These are phyloP conservation scores for Trichoderma sp. DNA, from an alignment of 2,329 filamentous ascomycete genomes.

Conservation along the genomic window DNA sequence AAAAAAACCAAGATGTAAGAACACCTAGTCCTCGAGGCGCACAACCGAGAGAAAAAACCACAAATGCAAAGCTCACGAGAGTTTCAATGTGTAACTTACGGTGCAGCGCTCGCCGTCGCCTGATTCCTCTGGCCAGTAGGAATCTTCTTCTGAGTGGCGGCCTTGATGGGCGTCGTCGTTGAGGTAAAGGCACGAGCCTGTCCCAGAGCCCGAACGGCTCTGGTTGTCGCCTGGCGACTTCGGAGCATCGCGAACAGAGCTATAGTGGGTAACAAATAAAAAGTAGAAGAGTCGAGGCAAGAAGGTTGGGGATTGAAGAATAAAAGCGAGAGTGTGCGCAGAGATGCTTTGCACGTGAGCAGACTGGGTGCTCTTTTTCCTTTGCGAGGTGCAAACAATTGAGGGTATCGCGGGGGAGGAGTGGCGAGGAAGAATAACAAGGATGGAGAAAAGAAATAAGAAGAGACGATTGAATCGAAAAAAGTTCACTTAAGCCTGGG, in stretches of 20 bases:
- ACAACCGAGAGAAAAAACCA: not conserved
- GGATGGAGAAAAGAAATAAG: constrained; percentile 10
- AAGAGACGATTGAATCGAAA: not conserved
- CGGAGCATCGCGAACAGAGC: constrained; percentile 47
- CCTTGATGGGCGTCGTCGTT: constrained; percentile 37
- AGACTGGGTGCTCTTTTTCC: not conserved
- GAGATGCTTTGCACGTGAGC: not conserved
- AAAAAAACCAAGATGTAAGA: not conserved
- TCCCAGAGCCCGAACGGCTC: constrained; percentile 46
- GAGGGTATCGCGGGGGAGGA: constrained; percentile 16
- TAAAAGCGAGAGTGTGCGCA: not conserved
- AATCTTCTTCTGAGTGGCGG: constrained; percentile 41
- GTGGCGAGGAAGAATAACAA: constrained; percentile 1
- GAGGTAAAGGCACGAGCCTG: constrained; percentile 43
- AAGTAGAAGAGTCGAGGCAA: not conserved
- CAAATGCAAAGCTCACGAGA: not conserved
- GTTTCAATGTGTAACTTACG: not conserved
- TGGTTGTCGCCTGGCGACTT: constrained; percentile 44
- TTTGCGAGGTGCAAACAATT: not conserved
- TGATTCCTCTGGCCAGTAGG: constrained; percentile 46
- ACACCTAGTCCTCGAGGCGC: not conserved
- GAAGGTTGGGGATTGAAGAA: not conserved
- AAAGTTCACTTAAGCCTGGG: not conserved
- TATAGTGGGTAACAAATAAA: not conserved
- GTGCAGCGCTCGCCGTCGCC: constrained; percentile 42